A percentile compares a stretch with the other conserved stretches of the same genome.
phyloP scores from a whole-genome alignment of 2,329 filamentous ascomycete species.

The Penicillium thymicola region DNA sequence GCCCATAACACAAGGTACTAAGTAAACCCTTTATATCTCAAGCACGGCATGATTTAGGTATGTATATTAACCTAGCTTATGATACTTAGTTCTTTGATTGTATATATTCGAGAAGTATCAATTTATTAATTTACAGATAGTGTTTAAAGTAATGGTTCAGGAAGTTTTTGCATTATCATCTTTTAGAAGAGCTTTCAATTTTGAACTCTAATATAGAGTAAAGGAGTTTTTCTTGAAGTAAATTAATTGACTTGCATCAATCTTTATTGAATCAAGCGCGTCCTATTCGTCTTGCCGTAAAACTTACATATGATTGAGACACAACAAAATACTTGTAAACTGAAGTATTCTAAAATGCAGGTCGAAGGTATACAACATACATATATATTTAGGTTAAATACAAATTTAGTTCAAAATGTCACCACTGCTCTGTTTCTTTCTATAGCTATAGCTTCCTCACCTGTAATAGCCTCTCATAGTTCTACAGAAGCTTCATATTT shows the following conservation, averaged over 20 bases:
- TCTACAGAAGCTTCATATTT: background rate
- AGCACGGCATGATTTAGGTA: background rate
- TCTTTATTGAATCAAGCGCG: background rate
- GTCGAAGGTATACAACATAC: no score
- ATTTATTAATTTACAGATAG: background rate
- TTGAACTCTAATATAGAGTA: background rate
- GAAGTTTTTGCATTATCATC: background rate
- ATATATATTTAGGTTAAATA: background rate
- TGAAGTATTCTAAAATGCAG: background rate
- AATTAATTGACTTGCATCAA: background rate
- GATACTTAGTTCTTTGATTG: background rate
- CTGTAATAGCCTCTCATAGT: background rate
- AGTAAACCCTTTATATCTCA: background rate
- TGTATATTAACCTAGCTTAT: background rate
- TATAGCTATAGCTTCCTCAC: background rate
- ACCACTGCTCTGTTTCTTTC: background rate
- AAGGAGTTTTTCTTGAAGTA: no score
- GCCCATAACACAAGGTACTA: background rate
- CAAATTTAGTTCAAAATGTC: background rate
- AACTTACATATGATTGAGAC: background rate
- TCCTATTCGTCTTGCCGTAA: background rate
- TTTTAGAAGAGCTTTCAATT: background rate
- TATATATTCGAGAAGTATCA: background rate
- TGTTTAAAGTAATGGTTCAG: background rate
- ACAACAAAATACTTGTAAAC: background rate